A percentile compares a stretch with the other conserved stretches of the same genome.
Evolutionary conservation across 2,329 filamentous ascomycete genomes (phyloP).

Genomic region (Aspergillus costaricaensis): DNA sequence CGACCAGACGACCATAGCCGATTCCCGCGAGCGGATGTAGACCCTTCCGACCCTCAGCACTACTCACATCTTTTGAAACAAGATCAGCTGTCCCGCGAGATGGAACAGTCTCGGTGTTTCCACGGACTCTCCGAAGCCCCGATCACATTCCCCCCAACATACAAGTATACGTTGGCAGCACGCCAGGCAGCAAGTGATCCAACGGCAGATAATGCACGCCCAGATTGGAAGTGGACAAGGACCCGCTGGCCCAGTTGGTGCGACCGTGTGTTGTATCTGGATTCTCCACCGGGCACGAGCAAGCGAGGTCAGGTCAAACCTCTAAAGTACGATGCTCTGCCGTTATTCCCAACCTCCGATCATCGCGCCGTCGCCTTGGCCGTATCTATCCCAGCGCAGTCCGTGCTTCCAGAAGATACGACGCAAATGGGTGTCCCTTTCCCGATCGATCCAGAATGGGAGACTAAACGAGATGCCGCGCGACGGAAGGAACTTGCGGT

Average conservation of each 20-base stretch:
- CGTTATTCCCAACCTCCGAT: slow-evolving; percentile 79
- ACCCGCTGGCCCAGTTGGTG: slow-evolving; percentile 93
- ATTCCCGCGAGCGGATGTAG: slow-evolving; percentile 64
- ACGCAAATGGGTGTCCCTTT: slow-evolving; percentile 55
- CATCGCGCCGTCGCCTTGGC: slow-evolving; percentile 81
- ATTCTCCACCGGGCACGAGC: slow-evolving; percentile 57
- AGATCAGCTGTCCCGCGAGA: slow-evolving; percentile 80
- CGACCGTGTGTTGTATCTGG: slow-evolving; percentile 81
- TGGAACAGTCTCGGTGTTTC: slow-evolving; percentile 66
- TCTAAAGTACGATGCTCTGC: slow-evolving; percentile 70
- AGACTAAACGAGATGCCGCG: slow-evolving; percentile 53
- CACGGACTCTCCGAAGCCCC: slow-evolving; percentile 76
- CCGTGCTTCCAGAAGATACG: slow-evolving; percentile 36
- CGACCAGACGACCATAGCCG: slow-evolving; percentile 55
- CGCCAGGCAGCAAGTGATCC: slow-evolving; percentile 37
- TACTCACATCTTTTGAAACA: slow-evolving; percentile 67
- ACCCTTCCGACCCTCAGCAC: slow-evolving; percentile 57
- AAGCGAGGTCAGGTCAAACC: slow-evolving; percentile 50
- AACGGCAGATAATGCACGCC: slow-evolving; percentile 31
- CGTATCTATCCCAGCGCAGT: slow-evolving; percentile 62
- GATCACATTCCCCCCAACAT: slow-evolving; percentile 84
- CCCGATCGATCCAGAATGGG: slow-evolving; percentile 60
- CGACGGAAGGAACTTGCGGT: slow-evolving; percentile 61
- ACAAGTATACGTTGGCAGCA: slow-evolving; percentile 71
- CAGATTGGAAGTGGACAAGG: slow-evolving; percentile 71